Base-by-base conservation (phyloP, 2,329 filamentous ascomycete species). In the Cylindrodendrum hubeiense region DNA sequence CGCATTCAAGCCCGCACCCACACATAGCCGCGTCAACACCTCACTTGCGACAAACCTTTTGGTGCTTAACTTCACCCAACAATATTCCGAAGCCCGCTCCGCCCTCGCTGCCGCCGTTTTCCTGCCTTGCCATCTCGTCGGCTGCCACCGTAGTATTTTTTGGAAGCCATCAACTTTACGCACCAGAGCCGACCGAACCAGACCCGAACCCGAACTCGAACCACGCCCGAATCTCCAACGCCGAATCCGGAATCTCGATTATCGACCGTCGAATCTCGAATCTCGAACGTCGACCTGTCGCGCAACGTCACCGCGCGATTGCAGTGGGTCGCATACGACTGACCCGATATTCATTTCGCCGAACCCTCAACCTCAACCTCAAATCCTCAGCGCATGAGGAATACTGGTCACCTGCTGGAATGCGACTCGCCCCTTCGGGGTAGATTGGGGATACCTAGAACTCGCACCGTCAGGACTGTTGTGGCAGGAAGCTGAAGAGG, bases 1-100 rank as follows among this genome's bases (percentile, higher is more conserved):
- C 68, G 69, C 69, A 63, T 58, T 60, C 61, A 53, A 67, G 54
- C 52, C 34, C 63, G 59, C 57, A 53, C 54, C 58, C 66, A 41
- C 63, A 56, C 66, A 63, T 60, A 26, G 53, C 58, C 43, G 57
- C 60, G 28, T 61, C 53, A 50, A 67, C 37, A 66, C n/a, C 33
- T 60, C 53, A 37, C 24, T 58, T 54, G 52, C 54, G 39, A 60
- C 59, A 46, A 44, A 53, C 37, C 59, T 60, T 41, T 57, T 59
- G 46, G 46, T 41, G 30, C 56, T 65, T 50, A 60, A 52, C 60
- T 17, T 60, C 65, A 49, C 60, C 52, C 50, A 55, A 39, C 30
- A 28, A 17, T 51, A 13, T 53, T 63, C 62, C 44, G 54, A 54
- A 39, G 19, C 28, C n/a, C 21, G 41, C 33, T 15, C 39, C 28